Percentiles rank a stretch among this genome's conserved stretches.
Conservation (phyloP, 2,329 filamentous ascomycete species). For the Tolypocladium inflatum region DNA sequence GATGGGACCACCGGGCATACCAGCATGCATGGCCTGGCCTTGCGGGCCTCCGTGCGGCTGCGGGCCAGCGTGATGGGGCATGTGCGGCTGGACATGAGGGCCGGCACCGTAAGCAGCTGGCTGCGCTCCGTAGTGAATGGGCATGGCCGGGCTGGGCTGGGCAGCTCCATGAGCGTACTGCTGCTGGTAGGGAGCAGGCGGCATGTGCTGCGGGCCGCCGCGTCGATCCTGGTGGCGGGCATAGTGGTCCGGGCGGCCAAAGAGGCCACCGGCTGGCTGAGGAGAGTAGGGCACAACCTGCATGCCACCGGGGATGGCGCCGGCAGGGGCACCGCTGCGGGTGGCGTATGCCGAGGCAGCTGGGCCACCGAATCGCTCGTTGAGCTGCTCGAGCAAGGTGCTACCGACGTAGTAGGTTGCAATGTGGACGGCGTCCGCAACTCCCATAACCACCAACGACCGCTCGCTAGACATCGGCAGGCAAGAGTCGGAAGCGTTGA, state of each 20-base stretch:
- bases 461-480: constrained; percentile 92
- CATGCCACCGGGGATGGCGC: constrained; percentile 93
- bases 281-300: constrained; percentile 98
- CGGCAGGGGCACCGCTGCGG: constrained; percentile 83
- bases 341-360: constrained; percentile 97
- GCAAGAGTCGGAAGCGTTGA: constrained; percentile 94
- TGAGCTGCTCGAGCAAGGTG: constrained; percentile 94
- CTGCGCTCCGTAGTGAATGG: constrained; percentile 73
- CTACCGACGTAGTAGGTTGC: constrained; percentile 98
- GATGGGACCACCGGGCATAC: constrained; percentile 52
- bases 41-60: constrained; percentile 55
- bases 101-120: constrained; percentile 69
- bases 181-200: constrained; percentile 62
- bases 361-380: constrained; percentile 90
- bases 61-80: constrained; percentile 48
- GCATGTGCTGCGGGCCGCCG: constrained; percentile 54
- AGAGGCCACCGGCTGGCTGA: constrained; percentile 85
- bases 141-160: constrained; percentile 53
- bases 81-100: constrained; percentile 65
- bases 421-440: constrained; percentile 97
- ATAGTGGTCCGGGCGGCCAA: constrained; percentile 82
- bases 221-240: constrained; percentile 64
- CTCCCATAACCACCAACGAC: constrained; percentile 94
- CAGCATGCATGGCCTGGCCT: constrained; percentile 64
- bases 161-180: constrained; percentile 57